Evolutionary conservation across 2,329 filamentous ascomycete species (phyloP).

Genomic region (Fusarium euwallaceae): DNA sequence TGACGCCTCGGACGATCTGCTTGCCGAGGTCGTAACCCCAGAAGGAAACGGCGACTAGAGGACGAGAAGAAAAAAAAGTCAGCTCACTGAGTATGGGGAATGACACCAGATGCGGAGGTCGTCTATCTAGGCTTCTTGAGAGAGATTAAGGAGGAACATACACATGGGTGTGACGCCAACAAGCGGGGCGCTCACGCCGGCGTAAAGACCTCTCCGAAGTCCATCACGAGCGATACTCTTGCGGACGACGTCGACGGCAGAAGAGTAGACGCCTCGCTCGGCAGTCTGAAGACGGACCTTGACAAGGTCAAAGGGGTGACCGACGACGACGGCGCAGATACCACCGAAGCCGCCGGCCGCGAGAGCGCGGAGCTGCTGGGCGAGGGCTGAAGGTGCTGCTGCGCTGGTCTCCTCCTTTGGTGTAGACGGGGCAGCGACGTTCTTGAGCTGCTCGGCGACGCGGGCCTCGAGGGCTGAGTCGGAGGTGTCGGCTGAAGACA

Average conservation of each 20-base stretch:
- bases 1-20: conserved; percentile 79
- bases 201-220: conserved; percentile 84
- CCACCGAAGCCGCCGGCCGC: conserved; percentile 93
- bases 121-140: neutral
- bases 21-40: conserved; percentile 98
- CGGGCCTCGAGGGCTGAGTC: conserved; percentile 46
- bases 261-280: conserved; percentile 90
- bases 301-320: conserved; percentile 97
- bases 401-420: conserved; percentile 54
- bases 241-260: conserved; percentile 90
- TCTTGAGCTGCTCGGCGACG: conserved; percentile 60
- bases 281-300: conserved; percentile 98
- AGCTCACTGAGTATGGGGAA: conserved; percentile 1
- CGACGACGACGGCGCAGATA: conserved; percentile 91
- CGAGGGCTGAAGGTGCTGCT: conserved; percentile 50
- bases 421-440: conserved; percentile 59
- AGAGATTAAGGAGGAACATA: conserved; percentile 67
- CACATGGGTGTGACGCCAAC: conserved; percentile 99
- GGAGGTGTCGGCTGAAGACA: conserved; percentile 45
- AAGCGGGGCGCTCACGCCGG: conserved; percentile 94
- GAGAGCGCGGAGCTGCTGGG: conserved; percentile 79
- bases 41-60: conserved; percentile 73
- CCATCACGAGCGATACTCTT: conserved; percentile 92
- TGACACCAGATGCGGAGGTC: neutral
- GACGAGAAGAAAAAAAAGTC: neutral